Evolutionary conservation across 2,329 filamentous ascomycete genomes (phyloP), one percentile per base, ranked within the genome.

Genomic region (Alternaria longipes): DNA sequence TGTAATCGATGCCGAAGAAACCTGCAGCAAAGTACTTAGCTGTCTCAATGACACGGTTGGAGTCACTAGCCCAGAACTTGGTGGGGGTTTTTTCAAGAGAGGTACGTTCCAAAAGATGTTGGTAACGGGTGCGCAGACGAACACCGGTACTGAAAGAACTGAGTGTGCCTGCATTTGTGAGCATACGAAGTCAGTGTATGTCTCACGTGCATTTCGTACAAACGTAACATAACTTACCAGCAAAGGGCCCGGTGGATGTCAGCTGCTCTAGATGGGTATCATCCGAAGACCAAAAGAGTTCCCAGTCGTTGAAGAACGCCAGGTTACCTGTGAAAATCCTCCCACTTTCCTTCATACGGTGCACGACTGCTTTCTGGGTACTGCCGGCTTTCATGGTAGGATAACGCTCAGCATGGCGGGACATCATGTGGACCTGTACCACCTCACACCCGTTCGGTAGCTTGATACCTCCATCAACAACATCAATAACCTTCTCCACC

Each of bases 341-440:
- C 16, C 79, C 77, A 28, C 78, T 72, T 8, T 68, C 67, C 47
- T 81, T 80, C 47, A 88, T 80, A 18, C 81, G 81, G 8, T 82
- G 67, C 5, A 86, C 75, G 9, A 88, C 78, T 9, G 79, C 72
- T 36, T 83, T 77, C 71, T 82, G 86, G 71, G 70, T 83, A 84
- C 67, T 73, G 28, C 84, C 85, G 41, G 83, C 82, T 61, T 75
- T 80, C 36, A 71, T 73, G 0, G 85, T 88, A 1, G 86, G 86
- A 74, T 86, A 87, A 68, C 86, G 78, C 69, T 87, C 86, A 22
- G 79, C 84, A 76, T 88, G 86, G 41, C 86, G 81, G 20, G 86
- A 84, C 78, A 87, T 83, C 85, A 88, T 84, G 72, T 88, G 85
- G n/a, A 87, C 81, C 69, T 87, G 85, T 58, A 86, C 83, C 7